These are phyloP conservation scores for Eucalyptus curtisii DNA, from an alignment of 345 rosid species.

Conservation along the genomic window DNA sequence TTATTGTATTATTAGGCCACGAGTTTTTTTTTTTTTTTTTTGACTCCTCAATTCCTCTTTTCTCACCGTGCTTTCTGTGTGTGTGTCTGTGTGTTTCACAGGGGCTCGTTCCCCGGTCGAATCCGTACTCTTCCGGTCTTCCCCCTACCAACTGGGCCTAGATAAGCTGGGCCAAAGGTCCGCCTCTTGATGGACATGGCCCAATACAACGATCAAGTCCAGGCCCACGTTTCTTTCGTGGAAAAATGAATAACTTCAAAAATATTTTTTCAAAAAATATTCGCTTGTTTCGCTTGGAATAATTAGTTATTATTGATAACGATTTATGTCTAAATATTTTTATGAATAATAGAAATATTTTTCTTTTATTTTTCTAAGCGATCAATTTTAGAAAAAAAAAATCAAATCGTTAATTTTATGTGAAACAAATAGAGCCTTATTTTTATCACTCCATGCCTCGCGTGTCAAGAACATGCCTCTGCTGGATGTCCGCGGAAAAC, in stretches of 20 bases:
- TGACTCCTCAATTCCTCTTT: no score
- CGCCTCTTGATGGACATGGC: neutral
- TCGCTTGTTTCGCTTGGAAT: rapidly evolving
- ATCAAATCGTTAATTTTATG: no score
- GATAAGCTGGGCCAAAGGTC: neutral
- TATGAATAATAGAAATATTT: rapidly evolving
- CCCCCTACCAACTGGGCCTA: neutral
- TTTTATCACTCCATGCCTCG: no score
- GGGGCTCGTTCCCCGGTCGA: no score
- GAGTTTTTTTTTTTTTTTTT: rapidly evolving
- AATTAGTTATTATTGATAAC: rapidly evolving
- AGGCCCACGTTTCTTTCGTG: neutral
- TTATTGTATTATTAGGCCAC: neutral
- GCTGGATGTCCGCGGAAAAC: neutral
- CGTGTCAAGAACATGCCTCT: neutral
- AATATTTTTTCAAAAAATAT: rapidly evolving
- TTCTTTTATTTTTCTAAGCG: no score
- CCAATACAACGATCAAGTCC: neutral
- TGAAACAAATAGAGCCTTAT: rapidly evolving
- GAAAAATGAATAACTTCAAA: rapidly evolving
- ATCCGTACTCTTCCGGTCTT: neutral
- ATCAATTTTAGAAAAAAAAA: no score
- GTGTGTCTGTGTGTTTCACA: no score
- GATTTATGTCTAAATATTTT: no score
- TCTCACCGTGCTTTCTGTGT: no score